Base-by-base conservation (phyloP, 495 filamentous ascomycete genomes). In the Aspergillus heteromorphus region DNA sequence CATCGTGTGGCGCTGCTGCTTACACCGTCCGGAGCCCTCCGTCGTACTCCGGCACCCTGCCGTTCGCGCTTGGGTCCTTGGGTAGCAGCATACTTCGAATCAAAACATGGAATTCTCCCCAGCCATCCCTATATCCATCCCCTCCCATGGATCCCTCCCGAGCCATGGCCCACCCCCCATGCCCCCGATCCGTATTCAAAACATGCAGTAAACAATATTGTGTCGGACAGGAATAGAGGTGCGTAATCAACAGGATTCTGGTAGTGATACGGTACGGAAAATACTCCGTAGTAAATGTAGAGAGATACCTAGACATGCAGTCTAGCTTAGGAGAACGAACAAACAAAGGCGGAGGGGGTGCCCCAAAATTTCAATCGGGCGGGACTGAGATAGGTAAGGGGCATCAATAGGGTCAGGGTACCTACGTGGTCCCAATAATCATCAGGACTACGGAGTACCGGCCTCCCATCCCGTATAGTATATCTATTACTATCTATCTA, bases 401-500 rank as follows among this genome's bases (percentile, higher is more conserved):
- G 64, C 64, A 66, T 66, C 64, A 59, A 63, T 59, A 47, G 54
- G 56, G 57, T 58, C 47, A 56, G 57, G 51, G 54, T 54, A n/a
- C 51, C 34, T 61, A 64, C 56, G 61, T 63, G 58, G 61, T 58
- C 23, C 64, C 58, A 62, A 53, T 55, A 53, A 38, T n/a, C 34
- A 38, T 34, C 14, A 34, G 30, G 14, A 34, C 30, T 34, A 7
- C 23, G 23, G 11, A 38, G 5, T 40, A 30, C 16, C 18, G 21
- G n/a, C 25, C 14, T 40, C 25, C 51, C 31, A 10, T 14, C 2
- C 34, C 34, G 11, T 38, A 43, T 21, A n/a, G n/a, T n/a, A n/a
- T n/a, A n/a, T n/a, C n/a, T n/a, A n/a, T n/a, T n/a, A n/a, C n/a
- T n/a, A n/a, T n/a, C n/a, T 34, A 13, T 34, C 9, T 2, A 34